Evolutionary conservation across 1,284 basidiomycete genomes (phyloP).

Genomic region (Pholiota adiposa): DNA sequence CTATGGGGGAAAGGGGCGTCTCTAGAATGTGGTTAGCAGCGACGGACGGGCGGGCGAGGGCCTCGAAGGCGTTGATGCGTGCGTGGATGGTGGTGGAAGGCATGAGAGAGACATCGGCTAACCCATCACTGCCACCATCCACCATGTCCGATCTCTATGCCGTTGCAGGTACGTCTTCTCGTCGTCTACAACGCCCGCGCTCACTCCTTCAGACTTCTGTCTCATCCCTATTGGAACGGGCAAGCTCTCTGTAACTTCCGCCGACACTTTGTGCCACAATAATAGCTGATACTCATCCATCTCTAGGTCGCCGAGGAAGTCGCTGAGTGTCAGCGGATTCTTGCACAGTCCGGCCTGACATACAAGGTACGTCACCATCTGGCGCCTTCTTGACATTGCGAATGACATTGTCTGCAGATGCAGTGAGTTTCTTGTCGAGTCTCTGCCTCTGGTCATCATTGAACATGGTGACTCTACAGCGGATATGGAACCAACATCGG

Average conservation of each 20-base stretch:
- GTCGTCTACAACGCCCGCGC: slow-evolving; percentile 7
- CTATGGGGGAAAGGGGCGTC: slow-evolving; percentile 48
- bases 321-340: slow-evolving; percentile 78
- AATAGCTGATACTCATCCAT: slow-evolving; percentile 7
- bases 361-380: slow-evolving; percentile 64
- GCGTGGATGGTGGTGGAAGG: slow-evolving; percentile 56
- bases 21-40: slow-evolving; percentile 46
- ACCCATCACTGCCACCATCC: slow-evolving; percentile 19
- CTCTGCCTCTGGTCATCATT: slow-evolving; percentile 10
- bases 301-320: slow-evolving; percentile 71
- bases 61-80: slow-evolving; percentile 63
- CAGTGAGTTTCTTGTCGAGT: slow-evolving; percentile 54
- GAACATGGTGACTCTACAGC: slow-evolving; percentile 41
- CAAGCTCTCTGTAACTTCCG: slow-evolving; percentile 60
- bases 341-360: slow-evolving; percentile 80
- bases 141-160: slow-evolving; percentile 61
- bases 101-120: slow-evolving; percentile 40
- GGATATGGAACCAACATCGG: slow-evolving; percentile 92
- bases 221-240: slow-evolving; percentile 80
- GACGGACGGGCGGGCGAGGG: slow-evolving; percentile 28
- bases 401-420: slow-evolving; percentile 51
- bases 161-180: slow-evolving; percentile 53
- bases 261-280: slow-evolving; percentile 10
- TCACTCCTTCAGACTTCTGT: slow-evolving; percentile 68
- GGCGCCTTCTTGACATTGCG: not conserved